A percentile compares a stretch with the other conserved stretches of the same genome.
Evolutionary conservation across 108 stramenopile genomes (phyloP).

Genomic region (Phaeodactylum tricornutum): DNA sequence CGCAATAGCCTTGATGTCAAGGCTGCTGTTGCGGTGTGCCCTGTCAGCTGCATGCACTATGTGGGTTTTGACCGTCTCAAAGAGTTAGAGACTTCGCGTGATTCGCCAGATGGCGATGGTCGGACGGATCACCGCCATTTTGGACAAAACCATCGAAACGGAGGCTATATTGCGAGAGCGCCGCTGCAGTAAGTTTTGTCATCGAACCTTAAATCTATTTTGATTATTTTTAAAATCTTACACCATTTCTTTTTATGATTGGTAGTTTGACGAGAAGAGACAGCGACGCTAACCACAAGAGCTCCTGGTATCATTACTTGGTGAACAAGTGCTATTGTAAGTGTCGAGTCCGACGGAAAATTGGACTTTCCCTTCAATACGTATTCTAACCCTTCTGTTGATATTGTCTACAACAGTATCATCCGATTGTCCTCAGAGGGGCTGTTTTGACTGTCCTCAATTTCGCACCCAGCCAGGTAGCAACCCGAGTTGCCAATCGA

Average conservation of each 20-base stretch:
- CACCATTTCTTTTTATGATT: too few species aligned
- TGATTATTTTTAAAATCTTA: too few species aligned
- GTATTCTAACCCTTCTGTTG: too few species aligned
- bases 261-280: slow-evolving; percentile 62
- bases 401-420: slow-evolving; percentile 13
- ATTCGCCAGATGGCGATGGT: slow-evolving; percentile 35
- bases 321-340: slow-evolving; percentile 48
- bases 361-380: slow-evolving; percentile 2
- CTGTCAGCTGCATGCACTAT: slow-evolving; percentile 72
- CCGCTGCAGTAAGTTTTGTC: too few species aligned
- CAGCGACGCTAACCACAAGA: slow-evolving; percentile 59
- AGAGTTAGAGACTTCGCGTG: slow-evolving; percentile 55
- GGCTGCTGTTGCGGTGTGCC: slow-evolving; percentile 52
- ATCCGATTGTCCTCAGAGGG: slow-evolving; percentile 49
- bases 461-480: slow-evolving; percentile 36
- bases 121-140: slow-evolving; percentile 45
- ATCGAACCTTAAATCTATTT: too few species aligned
- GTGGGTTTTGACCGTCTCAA: slow-evolving; percentile 58
- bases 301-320: slow-evolving; percentile 62
- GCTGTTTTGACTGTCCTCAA: slow-evolving; percentile 73
- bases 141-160: slow-evolving; percentile 14
- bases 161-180: slow-evolving; percentile 13
- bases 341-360: slow-evolving; percentile 2
- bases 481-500: slow-evolving; percentile 57
- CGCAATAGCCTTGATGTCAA: slow-evolving; percentile 42